A percentile compares a stretch with the other conserved stretches of the same genome.
phyloP scores from a whole-genome alignment of 2,329 filamentous ascomycete species.

The Chrysoporthe deuterocubensis region DNA sequence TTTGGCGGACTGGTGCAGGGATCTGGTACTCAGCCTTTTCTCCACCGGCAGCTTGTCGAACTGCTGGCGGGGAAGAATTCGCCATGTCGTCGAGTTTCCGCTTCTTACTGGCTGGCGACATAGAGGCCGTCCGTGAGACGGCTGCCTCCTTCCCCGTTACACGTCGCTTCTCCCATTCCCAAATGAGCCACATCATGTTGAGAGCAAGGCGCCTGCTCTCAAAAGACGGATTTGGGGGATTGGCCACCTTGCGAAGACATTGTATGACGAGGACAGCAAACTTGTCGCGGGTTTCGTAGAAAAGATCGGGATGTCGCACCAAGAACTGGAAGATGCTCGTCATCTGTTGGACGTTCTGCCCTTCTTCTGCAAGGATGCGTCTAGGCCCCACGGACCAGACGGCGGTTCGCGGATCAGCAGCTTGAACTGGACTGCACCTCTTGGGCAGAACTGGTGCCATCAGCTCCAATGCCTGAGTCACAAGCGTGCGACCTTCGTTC shows the following conservation, averaged over 20 bases:
- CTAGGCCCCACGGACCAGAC: conserved; percentile 90
- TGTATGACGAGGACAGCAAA: conserved; percentile 88
- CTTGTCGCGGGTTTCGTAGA: conserved; percentile 93
- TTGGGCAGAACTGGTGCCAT: conserved; percentile 93
- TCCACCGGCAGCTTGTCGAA: conserved; percentile 48
- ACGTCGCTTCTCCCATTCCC: conserved; percentile 88
- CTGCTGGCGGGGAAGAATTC: conserved; percentile 58
- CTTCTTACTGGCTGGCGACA: conserved; percentile 75
- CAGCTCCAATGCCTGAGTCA: conserved; percentile 92
- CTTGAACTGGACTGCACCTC: conserved; percentile 66
- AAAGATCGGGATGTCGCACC: conserved; percentile 87
- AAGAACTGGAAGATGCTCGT: conserved; percentile 98
- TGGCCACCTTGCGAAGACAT: conserved; percentile 85
- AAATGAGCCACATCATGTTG: conserved; percentile 88
- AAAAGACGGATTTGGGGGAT: conserved; percentile 80
- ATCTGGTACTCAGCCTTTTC: conserved; percentile 71
- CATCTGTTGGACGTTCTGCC: conserved; percentile 92
- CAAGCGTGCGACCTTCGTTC: conserved; percentile 87
- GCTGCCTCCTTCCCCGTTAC: conserved; percentile 61
- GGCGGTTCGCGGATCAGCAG: conserved; percentile 70
- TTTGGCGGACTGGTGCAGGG: conserved; percentile 67
- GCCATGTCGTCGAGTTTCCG: conserved; percentile 70
- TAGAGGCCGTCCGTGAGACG: conserved; percentile 50
- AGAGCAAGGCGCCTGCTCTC: conserved; percentile 91
- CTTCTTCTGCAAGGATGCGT: conserved; percentile 90